Conservation (phyloP, 805 yeast genomes). For the Candida insectorum region DNA sequence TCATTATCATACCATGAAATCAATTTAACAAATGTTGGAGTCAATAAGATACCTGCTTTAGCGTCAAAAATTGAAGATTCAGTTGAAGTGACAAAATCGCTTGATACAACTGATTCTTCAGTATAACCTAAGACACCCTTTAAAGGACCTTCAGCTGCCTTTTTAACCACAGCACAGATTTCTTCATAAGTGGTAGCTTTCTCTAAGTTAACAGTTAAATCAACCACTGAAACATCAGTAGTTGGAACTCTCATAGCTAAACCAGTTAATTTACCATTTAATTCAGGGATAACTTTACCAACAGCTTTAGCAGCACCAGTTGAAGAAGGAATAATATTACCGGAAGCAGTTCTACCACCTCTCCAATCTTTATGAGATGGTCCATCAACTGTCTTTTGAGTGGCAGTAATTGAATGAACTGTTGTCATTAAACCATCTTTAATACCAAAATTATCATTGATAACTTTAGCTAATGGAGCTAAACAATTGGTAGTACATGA, state of each 20-base stretch:
- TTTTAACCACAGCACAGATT: constrained; percentile 28
- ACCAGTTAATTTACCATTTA: constrained; percentile 36
- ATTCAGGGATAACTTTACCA: constrained; percentile 35
- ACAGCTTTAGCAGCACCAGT: constrained; percentile 39
- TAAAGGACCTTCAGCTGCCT: constrained; percentile 29
- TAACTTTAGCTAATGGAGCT: constrained; percentile 36
- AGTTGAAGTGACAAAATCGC: constrained; percentile 27
- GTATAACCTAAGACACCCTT: constrained; percentile 36
- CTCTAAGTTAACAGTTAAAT: constrained; percentile 31
- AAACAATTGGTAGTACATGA: constrained; percentile 37
- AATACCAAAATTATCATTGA: constrained; percentile 32
- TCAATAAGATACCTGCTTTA: constrained; percentile 34
- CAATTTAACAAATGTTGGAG: constrained; percentile 34
- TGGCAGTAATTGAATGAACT: constrained; percentile 35
- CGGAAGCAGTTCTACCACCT: constrained; percentile 37
- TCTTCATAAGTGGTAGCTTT: constrained; percentile 30
- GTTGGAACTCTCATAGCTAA: constrained; percentile 36
- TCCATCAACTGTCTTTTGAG: constrained; percentile 36
- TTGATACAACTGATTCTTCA: constrained; percentile 33
- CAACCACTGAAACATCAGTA: constrained; percentile 33
- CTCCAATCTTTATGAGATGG: constrained; percentile 39
- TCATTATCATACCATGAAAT: constrained; percentile 37
- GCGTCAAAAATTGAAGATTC: constrained; percentile 31
- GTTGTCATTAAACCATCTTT: constrained; percentile 37
- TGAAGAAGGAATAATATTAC: constrained; percentile 35